Evolutionary conservation across 2,329 filamentous ascomycete species (phyloP).

Genomic region (Elsinoe perseae): DNA sequence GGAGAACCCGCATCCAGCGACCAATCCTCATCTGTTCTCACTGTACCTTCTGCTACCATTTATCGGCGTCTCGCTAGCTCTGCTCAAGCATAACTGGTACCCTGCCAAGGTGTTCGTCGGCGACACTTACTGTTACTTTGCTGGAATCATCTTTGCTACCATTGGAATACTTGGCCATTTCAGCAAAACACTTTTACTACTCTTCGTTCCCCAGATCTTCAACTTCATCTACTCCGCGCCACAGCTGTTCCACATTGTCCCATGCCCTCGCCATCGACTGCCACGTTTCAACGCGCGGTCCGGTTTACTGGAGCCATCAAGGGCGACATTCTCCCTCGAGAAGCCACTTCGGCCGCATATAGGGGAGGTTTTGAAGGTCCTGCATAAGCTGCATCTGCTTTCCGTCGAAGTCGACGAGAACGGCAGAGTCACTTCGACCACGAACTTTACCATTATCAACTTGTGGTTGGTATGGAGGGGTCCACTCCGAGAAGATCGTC

Average conservation of each 20-base stretch:
- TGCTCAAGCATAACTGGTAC: constrained; percentile 91
- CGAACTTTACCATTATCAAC: constrained; percentile 89
- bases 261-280: constrained; percentile 86
- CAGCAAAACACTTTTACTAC: constrained; percentile 86
- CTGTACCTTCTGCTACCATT: constrained; percentile 92
- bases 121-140: constrained; percentile 99
- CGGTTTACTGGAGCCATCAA: constrained; percentile 77
- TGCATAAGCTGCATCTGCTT: constrained; percentile 62
- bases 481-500: constrained; percentile 74
- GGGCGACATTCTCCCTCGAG: constrained; percentile 58
- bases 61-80: constrained; percentile 79
- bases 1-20: constrained; percentile 82
- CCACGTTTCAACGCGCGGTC: constrained; percentile 81
- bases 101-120: constrained; percentile 92
- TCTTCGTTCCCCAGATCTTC: constrained; percentile 89
- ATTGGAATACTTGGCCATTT: constrained; percentile 96
- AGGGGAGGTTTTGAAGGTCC: constrained; percentile 55
- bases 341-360: constrained; percentile 61
- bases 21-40: constrained; percentile 91
- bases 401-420: constrained; percentile 58
- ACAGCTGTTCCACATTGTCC: constrained; percentile 82
- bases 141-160: constrained; percentile 96
- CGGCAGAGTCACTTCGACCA: constrained; percentile 68
- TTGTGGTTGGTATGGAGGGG: constrained; percentile 95
- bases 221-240: constrained; percentile 93